phyloP scores from a whole-genome alignment of 768 basidiomycete species.

The Phanerochaete sordida region DNA sequence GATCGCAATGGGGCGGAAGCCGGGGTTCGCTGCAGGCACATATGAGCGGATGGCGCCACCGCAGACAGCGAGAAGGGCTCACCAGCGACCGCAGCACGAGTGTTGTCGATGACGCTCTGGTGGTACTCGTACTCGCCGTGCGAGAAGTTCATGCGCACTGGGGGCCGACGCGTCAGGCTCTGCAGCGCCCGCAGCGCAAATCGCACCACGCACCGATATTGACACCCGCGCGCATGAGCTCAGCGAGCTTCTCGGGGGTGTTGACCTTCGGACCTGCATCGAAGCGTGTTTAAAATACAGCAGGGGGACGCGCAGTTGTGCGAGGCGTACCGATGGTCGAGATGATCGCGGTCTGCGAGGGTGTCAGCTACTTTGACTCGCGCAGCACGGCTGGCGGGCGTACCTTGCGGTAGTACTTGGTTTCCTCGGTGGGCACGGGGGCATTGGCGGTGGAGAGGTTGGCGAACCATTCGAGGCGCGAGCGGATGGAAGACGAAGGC shows the following conservation, averaged over 20 bases:
- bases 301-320: neutral
- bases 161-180: neutral
- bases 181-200: neutral
- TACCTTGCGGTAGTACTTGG: slow-evolving; percentile 91
- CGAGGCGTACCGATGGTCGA: slow-evolving; percentile 86
- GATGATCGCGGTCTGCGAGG: slow-evolving; percentile 90
- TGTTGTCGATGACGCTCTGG: slow-evolving; percentile 98
- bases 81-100: slow-evolving; percentile 81
- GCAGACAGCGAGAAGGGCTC: slow-evolving; percentile 20
- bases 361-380: neutral
- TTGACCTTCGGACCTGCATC: slow-evolving; percentile 91
- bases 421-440: slow-evolving; percentile 68
- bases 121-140: slow-evolving; percentile 99
- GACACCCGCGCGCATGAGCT: slow-evolving; percentile 88
- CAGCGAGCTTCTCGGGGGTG: slow-evolving; percentile 79
- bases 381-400: slow-evolving; percentile 17
- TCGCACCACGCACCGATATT: slow-evolving; percentile 80
- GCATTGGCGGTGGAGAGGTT: slow-evolving; percentile 71
- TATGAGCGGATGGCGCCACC: slow-evolving; percentile 7
- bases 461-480: slow-evolving; percentile 93
- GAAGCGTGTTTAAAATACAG: slow-evolving; percentile 12
- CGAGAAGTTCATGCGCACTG: slow-evolving; percentile 99
- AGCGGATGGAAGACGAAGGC: slow-evolving; percentile 39
- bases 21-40: slow-evolving; percentile 48
- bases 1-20: slow-evolving; percentile 92